phyloP scores from a whole-genome alignment of 768 basidiomycete genomes.

The Kwoniella shandongensis region DNA sequence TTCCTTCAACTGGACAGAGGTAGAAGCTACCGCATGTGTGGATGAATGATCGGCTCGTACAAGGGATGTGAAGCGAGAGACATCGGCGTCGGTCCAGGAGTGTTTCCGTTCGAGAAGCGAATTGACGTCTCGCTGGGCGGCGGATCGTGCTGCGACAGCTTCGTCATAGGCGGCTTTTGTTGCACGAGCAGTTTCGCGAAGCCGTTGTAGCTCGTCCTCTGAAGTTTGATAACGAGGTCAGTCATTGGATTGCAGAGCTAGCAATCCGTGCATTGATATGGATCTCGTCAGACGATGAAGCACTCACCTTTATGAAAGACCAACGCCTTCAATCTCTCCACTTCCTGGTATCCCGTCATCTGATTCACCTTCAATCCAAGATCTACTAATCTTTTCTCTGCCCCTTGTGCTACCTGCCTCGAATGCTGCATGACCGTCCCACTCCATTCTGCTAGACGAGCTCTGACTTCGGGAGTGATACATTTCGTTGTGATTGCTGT shows the following conservation, averaged over 20 bases:
- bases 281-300: background rate
- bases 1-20: constrained; percentile 67
- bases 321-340: constrained; percentile 66
- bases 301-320: constrained; percentile 74
- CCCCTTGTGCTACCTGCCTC: constrained; percentile 61
- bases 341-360: constrained; percentile 87
- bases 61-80: constrained; percentile 80
- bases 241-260: no score
- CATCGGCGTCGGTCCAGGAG: constrained; percentile 85
- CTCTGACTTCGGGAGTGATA: constrained; percentile 10
- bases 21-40: constrained; percentile 72
- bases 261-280: background rate
- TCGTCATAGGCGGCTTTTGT: constrained; percentile 75
- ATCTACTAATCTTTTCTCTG: constrained; percentile 62
- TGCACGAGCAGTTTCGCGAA: constrained; percentile 66
- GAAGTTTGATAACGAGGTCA: constrained; percentile 28
- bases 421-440: constrained; percentile 58
- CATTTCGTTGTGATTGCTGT: background rate
- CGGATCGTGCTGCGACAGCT: constrained; percentile 75
- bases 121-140: constrained; percentile 92
- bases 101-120: constrained; percentile 91
- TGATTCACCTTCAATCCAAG: constrained; percentile 78
- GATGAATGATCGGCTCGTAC: constrained; percentile 85
- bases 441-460: constrained; percentile 9
- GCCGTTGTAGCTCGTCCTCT: constrained; percentile 73